Base-by-base conservation (phyloP, 208 protist species). In the Trypanosoma platydactyli region DNA sequence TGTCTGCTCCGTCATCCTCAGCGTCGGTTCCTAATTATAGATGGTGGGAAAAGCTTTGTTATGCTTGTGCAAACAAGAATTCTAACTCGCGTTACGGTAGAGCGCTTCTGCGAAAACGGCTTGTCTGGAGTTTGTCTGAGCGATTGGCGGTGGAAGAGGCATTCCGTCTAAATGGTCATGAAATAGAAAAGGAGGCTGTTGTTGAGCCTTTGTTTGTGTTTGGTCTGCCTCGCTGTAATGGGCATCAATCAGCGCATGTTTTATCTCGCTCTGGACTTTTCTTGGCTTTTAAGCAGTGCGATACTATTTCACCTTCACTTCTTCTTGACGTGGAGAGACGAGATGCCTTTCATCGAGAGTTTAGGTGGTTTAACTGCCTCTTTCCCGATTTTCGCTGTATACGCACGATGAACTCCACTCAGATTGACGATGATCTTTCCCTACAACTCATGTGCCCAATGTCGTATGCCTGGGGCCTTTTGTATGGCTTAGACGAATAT, bases 401-500 rank as follows among this genome's bases (percentile, higher is more conserved):
- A 25, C 77, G 88, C 20, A 70, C 81, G 38, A 81, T 78, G 20
- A 67, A 77, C 50, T 72, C 59, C 16, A 79, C 77, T 67, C 84
- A 89, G 64, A 74, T 94, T 38, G 91, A 96, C 67, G 88, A 96
- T 62, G 91, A 96, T 72, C 65, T 96, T 15, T 84, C 77, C 1
- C 52, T 96, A 46, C 88, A 96, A 30, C 83, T 94, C 38, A 86
- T 93, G 83, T 91, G 80, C 29, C 91, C 91, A 38, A 83, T 91
- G 71, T 94, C 84, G 9, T 85, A 86, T 68, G 84, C 91, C 27
- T 96, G 88, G 88, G 91, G 91, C 6, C 68, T 96, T 25, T 77
- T 96, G 25, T 86, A 93, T 64, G 91, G 91, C n/a, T 68, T 96
- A 52, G 91, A 96, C 59, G 86, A 90, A 49, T 91, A 94, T 73